Conservation (phyloP, 371 early-diverging fungal genomes). For the Choanephora cucurbitarum region DNA sequence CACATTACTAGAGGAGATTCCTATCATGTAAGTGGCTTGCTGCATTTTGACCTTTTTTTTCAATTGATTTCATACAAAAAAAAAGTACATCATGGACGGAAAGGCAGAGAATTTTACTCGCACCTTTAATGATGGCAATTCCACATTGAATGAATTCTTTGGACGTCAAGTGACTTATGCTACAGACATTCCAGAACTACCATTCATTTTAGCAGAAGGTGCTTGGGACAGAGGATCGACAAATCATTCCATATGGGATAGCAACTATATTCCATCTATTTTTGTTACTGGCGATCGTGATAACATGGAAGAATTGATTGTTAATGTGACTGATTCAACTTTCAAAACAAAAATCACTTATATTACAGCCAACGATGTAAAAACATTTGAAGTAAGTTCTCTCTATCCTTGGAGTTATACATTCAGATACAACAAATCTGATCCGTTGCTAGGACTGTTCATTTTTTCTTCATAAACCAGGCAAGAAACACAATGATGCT, state of each 20-base stretch:
- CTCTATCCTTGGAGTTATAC: too few relatives aligned
- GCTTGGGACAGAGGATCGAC: constrained; percentile 38
- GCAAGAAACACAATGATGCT: constrained; percentile 53
- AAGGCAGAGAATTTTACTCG: constrained; percentile 50
- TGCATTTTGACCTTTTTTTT: neutral
- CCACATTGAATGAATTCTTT: constrained; percentile 55
- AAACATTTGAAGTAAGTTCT: constrained; percentile 17
- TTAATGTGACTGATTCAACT: constrained; percentile 21
- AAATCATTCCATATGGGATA: constrained; percentile 47
- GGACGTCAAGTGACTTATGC: constrained; percentile 55
- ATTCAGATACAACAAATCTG: too few relatives aligned
- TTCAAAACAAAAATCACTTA: constrained; percentile 37
- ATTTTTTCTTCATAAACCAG: constrained; percentile 28
- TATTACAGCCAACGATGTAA: constrained; percentile 38
- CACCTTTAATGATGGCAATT: constrained; percentile 31
- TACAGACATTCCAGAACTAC: constrained; percentile 52
- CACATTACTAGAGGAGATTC: constrained; percentile 38
- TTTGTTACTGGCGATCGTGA: constrained; percentile 39
- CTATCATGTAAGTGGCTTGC: constrained; percentile 49
- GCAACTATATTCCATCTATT: constrained; percentile 57
- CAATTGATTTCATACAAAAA: neutral
- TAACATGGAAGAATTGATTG: constrained; percentile 32
- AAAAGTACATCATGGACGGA: constrained; percentile 50
- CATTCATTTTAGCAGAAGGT: constrained; percentile 49
- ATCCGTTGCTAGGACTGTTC: constrained; percentile 22